Base-by-base conservation (phyloP, 306 rosid species). In the Cucurbita ficifolia region DNA sequence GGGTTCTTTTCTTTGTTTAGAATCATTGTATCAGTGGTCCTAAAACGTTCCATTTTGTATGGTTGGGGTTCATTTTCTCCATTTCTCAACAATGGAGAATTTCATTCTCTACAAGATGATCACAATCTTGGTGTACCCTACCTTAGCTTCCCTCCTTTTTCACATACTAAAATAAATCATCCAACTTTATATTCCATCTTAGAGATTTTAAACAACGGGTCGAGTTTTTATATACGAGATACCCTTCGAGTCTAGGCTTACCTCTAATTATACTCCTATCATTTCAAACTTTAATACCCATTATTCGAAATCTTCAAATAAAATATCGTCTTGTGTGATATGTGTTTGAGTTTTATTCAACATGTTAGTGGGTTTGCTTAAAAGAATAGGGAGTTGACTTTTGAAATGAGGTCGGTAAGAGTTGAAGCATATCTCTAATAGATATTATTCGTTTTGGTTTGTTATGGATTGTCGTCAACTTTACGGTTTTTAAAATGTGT, bases 1-100 rank as follows among this genome's bases (percentile, higher is more conserved):
- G 48, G 69, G 69, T 29, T 48, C 43, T 1, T 63, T 39, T 39
- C 16, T 39, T 36, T 63, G 8, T 63, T 3, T 10, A 48, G 59
- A 70, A 70, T 50, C 59, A 70, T 70, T 70, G 59, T 50, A 33
- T 70, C 29, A 48, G 74, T 70, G 74, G 74, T 70, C 74, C 74
- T 61, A 50, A 13, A 33, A 17, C 45, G 33, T 70, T 14, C 46
- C 74, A 70, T 49, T 29, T 70, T 70, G 29, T 50, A 42, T 29
- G 59, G 59, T 50, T 70, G 56, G 74, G 74, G 74, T 62, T 48
- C 24, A 17, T 38, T 24, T 16, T 50, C 69, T 21, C 69, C 69
- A 36, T 62, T 62, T 50, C 7, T 13, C 54, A 11, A 42, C 46
- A 4, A 48, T 12, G 73, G 10, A 29, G 55, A 67, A 67, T 45